phyloP scores from a whole-genome alignment of 352 stramenopile species.

The Aphanomyces stellatus region DNA sequence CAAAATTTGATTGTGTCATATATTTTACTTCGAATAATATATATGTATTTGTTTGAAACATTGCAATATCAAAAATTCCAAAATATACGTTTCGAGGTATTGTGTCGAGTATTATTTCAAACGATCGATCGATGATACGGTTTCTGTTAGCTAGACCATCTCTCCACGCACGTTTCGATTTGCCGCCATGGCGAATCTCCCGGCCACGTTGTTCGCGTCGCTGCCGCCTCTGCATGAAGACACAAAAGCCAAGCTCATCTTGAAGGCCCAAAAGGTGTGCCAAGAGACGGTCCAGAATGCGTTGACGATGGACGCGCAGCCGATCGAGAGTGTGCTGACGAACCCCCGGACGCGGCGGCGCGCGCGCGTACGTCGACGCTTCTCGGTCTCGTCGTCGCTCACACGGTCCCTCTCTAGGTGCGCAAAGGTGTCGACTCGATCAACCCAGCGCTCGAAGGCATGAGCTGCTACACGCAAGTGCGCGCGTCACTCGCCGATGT shows the following conservation, averaged over 20 bases:
- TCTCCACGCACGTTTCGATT: background rate
- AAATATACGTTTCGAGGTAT: background rate
- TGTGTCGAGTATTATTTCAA: background rate
- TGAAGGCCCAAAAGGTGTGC: slow-evolving; percentile 3
- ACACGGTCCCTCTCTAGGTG: background rate
- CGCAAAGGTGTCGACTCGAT: background rate
- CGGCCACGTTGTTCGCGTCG: background rate
- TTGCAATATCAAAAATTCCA: too few species aligned
- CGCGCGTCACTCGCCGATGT: slow-evolving; percentile 5
- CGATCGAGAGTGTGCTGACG: slow-evolving; percentile 4
- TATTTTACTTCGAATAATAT: too few species aligned
- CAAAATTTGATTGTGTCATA: background rate
- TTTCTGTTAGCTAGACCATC: background rate
- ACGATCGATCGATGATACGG: background rate
- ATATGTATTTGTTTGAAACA: too few species aligned
- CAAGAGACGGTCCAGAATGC: slow-evolving; percentile 20
- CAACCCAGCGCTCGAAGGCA: slow-evolving; percentile 6
- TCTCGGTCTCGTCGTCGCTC: background rate
- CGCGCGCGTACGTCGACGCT: background rate
- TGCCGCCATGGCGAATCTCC: background rate
- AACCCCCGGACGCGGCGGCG: slow-evolving; percentile 9
- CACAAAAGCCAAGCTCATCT: background rate
- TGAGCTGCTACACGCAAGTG: slow-evolving; percentile 14
- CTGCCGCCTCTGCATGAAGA: background rate
- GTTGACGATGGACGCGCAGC: slow-evolving; percentile 8